phyloP scores from a whole-genome alignment of 176 grass and related monocot genomes.

The Oryza australiensis region DNA sequence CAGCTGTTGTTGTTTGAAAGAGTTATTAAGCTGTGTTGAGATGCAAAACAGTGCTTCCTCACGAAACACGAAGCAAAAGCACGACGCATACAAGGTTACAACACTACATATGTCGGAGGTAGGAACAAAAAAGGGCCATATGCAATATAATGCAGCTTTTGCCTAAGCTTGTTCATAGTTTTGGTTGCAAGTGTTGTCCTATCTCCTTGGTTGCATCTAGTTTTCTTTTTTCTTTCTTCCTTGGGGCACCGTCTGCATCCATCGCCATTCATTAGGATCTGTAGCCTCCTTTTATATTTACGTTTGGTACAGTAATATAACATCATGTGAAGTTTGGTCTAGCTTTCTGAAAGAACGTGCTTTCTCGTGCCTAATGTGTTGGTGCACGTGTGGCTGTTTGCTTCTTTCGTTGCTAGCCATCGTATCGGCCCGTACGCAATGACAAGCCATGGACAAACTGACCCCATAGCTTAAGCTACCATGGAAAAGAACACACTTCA shows the following conservation, averaged over 20 bases:
- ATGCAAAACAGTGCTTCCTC: not conserved
- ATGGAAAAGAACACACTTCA: too few relatives aligned
- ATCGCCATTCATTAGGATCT: not conserved
- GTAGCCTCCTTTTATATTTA: not conserved
- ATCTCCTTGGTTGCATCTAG: not conserved
- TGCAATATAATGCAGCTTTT: not conserved
- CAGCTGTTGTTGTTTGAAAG: not conserved
- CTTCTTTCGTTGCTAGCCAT: not conserved
- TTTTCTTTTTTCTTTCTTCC: not conserved
- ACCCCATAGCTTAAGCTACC: too few relatives aligned
- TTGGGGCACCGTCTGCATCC: not conserved
- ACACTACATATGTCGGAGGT: not conserved
- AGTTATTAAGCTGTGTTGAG: not conserved
- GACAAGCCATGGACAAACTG: not conserved
- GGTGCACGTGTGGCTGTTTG: not conserved
- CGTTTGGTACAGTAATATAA: not conserved
- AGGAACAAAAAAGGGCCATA: constrained; percentile 14
- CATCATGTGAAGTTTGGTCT: not conserved
- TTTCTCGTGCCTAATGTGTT: constrained; percentile 2
- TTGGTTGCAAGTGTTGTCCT: constrained; percentile 7
- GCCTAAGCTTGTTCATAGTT: not conserved
- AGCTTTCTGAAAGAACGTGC: not conserved
- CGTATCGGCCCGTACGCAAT: not conserved
- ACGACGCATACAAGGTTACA: not conserved
- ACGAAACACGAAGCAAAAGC: not conserved